A percentile compares a stretch with the other conserved stretches of the same genome.
These are phyloP conservation scores for Plasmodium ovale DNA, from an alignment of 169 alveolate genomes.

Conservation along the genomic window DNA sequence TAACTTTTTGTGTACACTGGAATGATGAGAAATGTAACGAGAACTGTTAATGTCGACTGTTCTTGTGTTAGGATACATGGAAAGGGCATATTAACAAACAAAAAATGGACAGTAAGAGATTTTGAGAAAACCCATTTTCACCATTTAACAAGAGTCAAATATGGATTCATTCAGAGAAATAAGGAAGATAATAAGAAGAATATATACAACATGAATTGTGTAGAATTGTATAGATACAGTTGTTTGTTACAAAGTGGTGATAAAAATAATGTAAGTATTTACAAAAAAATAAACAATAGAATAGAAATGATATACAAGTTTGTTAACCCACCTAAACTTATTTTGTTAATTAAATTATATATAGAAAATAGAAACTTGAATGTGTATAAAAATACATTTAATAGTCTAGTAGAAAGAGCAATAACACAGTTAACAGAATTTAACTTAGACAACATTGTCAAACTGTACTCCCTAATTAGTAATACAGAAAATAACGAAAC, in stretches of 20 bases:
- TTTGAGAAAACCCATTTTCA: constrained; percentile 6
- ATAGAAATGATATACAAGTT: constrained; percentile 76
- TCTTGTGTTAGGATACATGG: neutral
- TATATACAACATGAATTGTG: constrained; percentile 71
- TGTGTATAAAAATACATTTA: constrained; percentile 38
- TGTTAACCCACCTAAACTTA: constrained; percentile 51
- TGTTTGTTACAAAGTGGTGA: constrained; percentile 35
- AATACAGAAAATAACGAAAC: constrained; percentile 64
- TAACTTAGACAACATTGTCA: constrained; percentile 47
- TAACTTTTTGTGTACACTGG: too few relatives aligned
- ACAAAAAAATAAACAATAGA: constrained; percentile 74
- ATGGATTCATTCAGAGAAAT: constrained; percentile 46
- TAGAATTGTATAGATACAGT: constrained; percentile 60
- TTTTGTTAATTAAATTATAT: constrained; percentile 60
- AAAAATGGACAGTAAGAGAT: neutral
- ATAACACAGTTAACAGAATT: constrained; percentile 50
- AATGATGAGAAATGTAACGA: too few relatives aligned
- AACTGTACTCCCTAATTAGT: constrained; percentile 61
- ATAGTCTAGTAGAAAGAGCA: constrained; percentile 62
- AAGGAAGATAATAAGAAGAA: constrained; percentile 41
- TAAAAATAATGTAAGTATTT: constrained; percentile 49
- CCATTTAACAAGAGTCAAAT: constrained; percentile 32
- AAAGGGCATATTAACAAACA: neutral
- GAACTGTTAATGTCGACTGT: too few relatives aligned
- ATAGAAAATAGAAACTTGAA: constrained; percentile 54